phyloP scores from a whole-genome alignment of 257 asterid species.

The Solanum etuberosum region DNA sequence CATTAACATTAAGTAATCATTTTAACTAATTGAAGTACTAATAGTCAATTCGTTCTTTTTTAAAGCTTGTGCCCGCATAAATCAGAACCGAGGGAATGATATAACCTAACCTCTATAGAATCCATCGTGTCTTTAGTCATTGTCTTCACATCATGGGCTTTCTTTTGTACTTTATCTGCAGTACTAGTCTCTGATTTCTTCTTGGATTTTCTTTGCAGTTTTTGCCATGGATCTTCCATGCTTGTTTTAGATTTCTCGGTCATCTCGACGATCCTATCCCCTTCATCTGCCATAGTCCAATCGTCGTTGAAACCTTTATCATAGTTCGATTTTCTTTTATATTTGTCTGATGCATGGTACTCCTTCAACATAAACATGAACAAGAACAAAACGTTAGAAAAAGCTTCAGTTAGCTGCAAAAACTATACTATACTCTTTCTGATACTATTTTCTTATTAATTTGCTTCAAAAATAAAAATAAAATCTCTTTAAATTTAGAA shows the following conservation, averaged over 20 bases:
- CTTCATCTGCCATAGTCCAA: not conserved
- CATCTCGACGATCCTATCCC: not conserved
- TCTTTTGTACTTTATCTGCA: conserved; percentile 9
- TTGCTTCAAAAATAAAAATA: no score
- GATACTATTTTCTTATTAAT: no score
- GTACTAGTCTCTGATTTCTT: conserved; percentile 7
- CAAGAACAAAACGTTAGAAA: not conserved
- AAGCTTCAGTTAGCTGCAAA: not conserved
- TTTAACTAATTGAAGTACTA: not conserved
- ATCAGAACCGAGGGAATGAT: not conserved
- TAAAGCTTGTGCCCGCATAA: not conserved
- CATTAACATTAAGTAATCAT: not conserved
- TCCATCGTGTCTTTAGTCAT: conserved; percentile 8
- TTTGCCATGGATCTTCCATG: conserved; percentile 12
- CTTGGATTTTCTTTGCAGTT: conserved; percentile 10
- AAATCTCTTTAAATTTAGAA: no score
- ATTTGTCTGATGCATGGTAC: conserved; percentile 23
- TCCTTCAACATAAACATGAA: conserved; percentile 14
- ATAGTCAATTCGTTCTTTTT: not conserved
- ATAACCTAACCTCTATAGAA: conserved; percentile 10
- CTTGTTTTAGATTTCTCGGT: not conserved
- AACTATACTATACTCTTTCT: not conserved
- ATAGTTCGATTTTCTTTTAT: conserved; percentile 15
- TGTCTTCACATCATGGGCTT: conserved; percentile 8
- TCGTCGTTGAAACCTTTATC: not conserved